A percentile compares a stretch with the other conserved stretches of the same genome.
Conservation (phyloP, 345 rosid species). For the Acer negundo region DNA sequence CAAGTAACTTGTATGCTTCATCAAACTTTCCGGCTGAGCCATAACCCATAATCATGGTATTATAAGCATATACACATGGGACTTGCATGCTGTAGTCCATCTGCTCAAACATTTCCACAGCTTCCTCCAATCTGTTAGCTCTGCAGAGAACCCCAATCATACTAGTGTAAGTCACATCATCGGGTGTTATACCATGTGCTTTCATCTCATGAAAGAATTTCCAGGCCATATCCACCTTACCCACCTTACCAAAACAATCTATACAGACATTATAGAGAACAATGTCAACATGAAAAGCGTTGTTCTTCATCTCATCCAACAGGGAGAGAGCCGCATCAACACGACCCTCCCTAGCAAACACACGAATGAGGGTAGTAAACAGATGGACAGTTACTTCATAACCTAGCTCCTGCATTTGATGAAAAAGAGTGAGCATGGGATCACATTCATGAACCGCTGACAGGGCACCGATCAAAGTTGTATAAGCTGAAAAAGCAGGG, state of each 20-base stretch:
- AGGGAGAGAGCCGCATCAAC: conserved; percentile 82
- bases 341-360: conserved; percentile 76
- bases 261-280: conserved; percentile 96
- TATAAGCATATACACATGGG: conserved; percentile 91
- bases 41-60: conserved; percentile 96
- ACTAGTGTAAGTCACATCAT: conserved; percentile 89
- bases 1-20: conserved; percentile 73
- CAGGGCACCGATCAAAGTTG: conserved; percentile 87
- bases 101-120: conserved; percentile 81
- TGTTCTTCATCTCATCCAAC: conserved; percentile 92
- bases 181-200: conserved; percentile 68
- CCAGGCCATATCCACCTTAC: conserved; percentile 96
- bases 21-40: conserved; percentile 86
- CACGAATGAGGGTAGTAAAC: conserved; percentile 86
- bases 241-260: conserved; percentile 90
- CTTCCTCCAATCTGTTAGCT: conserved; percentile 78
- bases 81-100: conserved; percentile 65
- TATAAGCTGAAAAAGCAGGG: conserved; percentile 91
- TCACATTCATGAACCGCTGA: conserved; percentile 57
- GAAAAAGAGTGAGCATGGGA: conserved; percentile 77
- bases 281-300: conserved; percentile 68
- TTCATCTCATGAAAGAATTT: conserved; percentile 93
- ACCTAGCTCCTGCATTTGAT: conserved; percentile 95
- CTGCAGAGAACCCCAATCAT: conserved; percentile 89
- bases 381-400: conserved; percentile 81